phyloP scores from a whole-genome alignment of 192 early-diverging fungal species.

The Gamsiella multidivaricata region DNA sequence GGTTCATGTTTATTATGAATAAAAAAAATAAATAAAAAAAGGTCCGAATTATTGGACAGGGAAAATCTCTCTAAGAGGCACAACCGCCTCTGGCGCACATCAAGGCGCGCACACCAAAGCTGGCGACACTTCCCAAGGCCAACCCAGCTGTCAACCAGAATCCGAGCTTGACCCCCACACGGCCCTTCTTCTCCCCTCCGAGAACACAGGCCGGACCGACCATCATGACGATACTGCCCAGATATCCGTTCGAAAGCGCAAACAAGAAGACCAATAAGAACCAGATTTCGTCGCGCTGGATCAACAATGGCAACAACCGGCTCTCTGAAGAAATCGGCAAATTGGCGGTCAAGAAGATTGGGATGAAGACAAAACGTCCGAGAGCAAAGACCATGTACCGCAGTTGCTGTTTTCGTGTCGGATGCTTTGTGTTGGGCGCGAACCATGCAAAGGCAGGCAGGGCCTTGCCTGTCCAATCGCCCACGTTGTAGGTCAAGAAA shows the following conservation, averaged over 20 bases:
- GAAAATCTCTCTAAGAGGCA: too few relatives aligned
- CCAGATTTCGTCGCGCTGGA: conserved; percentile 60
- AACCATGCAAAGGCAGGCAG: conserved; percentile 62
- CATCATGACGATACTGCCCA: conserved; percentile 74
- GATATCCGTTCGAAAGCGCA: conserved; percentile 74
- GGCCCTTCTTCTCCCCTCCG: conserved; percentile 61
- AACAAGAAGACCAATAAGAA: conserved; percentile 68
- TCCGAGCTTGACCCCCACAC: conserved; percentile 74
- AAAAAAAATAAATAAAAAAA: too few relatives aligned
- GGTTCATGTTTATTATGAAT: too few relatives aligned
- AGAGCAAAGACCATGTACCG: conserved; percentile 60
- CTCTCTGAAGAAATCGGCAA: conserved; percentile 56
- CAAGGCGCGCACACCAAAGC: conserved; percentile 60
- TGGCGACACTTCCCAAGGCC: conserved; percentile 71
- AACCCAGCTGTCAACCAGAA: conserved; percentile 74
- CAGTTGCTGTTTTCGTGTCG: conserved; percentile 53
- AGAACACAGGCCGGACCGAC: conserved; percentile 56
- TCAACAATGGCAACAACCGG: conserved; percentile 53
- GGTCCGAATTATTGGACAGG: too few relatives aligned
- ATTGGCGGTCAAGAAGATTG: conserved; percentile 77
- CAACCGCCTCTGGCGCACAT: conserved; percentile 50
- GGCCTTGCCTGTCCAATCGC: conserved; percentile 76
- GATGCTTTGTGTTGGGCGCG: conserved; percentile 57
- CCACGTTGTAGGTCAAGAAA: conserved; percentile 78
- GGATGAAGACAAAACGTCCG: conserved; percentile 68